These are phyloP conservation scores for Gremmenia infestans DNA, from an alignment of 2,329 filamentous ascomycete species.

Conservation along the genomic window DNA sequence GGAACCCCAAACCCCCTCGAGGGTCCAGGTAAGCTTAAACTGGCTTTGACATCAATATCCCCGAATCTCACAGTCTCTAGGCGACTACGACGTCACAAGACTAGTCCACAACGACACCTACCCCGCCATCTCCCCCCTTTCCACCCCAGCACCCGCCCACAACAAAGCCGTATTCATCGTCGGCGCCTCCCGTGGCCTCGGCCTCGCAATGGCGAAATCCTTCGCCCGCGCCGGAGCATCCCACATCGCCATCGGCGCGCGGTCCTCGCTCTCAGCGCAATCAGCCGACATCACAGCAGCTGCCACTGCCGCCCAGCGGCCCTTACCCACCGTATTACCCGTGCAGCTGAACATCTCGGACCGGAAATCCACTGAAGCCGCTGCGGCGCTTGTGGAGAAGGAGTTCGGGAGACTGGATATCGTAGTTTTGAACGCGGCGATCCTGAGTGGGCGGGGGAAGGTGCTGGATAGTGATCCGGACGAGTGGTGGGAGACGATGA, in stretches of 20 bases:
- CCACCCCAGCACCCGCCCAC: slow-evolving; percentile 32
- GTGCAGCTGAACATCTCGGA: slow-evolving; percentile 38
- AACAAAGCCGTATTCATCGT: slow-evolving; percentile 45
- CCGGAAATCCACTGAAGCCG: slow-evolving; percentile 30
- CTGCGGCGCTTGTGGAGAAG: slow-evolving; percentile 22
- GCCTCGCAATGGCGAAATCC: slow-evolving; percentile 47
- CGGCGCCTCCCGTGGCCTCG: slow-evolving; percentile 51
- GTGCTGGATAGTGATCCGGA: slow-evolving; percentile 28
- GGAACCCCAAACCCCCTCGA: slow-evolving; percentile 20
- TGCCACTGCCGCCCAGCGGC: slow-evolving; percentile 29
- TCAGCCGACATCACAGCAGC: slow-evolving; percentile 34
- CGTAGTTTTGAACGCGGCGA: slow-evolving; percentile 41
- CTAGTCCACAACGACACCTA: slow-evolving; percentile 45
- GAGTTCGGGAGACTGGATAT: slow-evolving; percentile 37
- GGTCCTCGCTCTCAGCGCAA: slow-evolving; percentile 15
- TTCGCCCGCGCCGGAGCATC: slow-evolving; percentile 50
- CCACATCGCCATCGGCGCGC: slow-evolving; percentile 34
- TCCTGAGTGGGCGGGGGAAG: slow-evolving; percentile 22
- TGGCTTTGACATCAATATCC: neutral
- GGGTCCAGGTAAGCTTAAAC: slow-evolving; percentile 2
- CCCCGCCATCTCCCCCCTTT: slow-evolving; percentile 41
- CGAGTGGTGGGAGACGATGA: slow-evolving; percentile 37
- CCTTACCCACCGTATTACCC: slow-evolving; percentile 37
- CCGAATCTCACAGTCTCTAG: slow-evolving; percentile 1
- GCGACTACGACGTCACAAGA: slow-evolving; percentile 17